These are phyloP conservation scores for Ophiosphaerella narmari DNA, from an alignment of 2,329 filamentous ascomycete species.

Conservation along the genomic window DNA sequence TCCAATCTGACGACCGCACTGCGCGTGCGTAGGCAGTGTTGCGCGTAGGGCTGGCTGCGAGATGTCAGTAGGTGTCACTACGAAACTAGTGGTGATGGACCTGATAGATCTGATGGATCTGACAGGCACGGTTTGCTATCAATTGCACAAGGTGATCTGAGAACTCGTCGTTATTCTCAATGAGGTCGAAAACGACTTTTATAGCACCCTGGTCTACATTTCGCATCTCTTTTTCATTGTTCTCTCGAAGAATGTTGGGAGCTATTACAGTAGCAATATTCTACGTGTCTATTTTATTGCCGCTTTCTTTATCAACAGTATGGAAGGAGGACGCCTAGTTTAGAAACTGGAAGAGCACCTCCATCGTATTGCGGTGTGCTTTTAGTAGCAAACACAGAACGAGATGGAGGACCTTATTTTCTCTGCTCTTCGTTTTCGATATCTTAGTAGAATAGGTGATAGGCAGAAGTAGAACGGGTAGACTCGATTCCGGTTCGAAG, in stretches of 20 bases:
- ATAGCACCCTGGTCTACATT: constrained; percentile 95
- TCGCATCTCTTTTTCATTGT: constrained; percentile 51
- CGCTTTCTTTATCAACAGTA: constrained; percentile 93
- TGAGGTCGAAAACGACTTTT: constrained; percentile 87
- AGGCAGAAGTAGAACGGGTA: background rate
- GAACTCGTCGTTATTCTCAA: constrained; percentile 93
- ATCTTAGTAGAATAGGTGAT: too few relatives aligned
- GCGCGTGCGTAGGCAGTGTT: too few relatives aligned
- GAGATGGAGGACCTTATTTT: constrained; percentile 83
- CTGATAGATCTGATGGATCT: too few relatives aligned
- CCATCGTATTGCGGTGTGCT: constrained; percentile 87
- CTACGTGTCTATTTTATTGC: constrained; percentile 98
- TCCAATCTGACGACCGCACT: too few relatives aligned
- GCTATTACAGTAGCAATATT: constrained; percentile 97
- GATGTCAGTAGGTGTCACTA: too few relatives aligned
- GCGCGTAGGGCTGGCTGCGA: too few relatives aligned
- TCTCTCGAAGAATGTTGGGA: constrained; percentile 86
- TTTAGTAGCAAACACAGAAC: constrained; percentile 93
- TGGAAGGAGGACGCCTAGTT: constrained; percentile 98
- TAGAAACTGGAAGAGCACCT: constrained; percentile 93
- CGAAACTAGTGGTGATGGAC: too few relatives aligned
- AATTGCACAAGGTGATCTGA: too few relatives aligned
- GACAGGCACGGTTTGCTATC: too few relatives aligned
- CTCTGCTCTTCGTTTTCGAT: constrained; percentile 80
- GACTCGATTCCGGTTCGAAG: too few relatives aligned